Conservation (phyloP, 805 yeast species). For the Kodamaea kaohsiungensis region DNA sequence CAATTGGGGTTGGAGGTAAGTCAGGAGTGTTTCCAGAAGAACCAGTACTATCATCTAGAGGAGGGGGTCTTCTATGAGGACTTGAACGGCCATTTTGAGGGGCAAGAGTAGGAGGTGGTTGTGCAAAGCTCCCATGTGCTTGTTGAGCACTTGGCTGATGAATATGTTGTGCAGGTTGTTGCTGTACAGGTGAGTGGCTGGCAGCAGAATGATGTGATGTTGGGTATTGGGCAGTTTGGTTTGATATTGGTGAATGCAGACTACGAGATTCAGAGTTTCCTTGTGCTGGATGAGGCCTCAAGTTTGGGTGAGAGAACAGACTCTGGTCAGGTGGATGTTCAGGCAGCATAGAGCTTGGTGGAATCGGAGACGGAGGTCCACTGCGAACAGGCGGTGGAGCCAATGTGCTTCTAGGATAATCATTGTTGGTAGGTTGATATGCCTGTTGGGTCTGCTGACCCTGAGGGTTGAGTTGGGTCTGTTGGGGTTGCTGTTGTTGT, state of each 20-base stretch:
- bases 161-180: background rate
- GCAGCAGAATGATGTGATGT: background rate
- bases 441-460: no score
- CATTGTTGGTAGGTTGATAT: no score
- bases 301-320: background rate
- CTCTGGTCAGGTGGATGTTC: background rate
- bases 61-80: background rate
- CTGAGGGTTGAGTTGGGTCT: background rate
- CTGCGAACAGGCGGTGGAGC: constrained; percentile 2
- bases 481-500: constrained; percentile 2
- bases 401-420: background rate
- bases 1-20: constrained; percentile 3
- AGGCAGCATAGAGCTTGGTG: constrained; percentile 6
- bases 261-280: constrained; percentile 11
- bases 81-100: constrained; percentile 1
- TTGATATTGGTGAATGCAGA: constrained; percentile 3
- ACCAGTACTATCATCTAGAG: background rate
- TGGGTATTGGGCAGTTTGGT: background rate
- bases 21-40: background rate
- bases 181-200: background rate
- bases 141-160: background rate
- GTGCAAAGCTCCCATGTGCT: background rate
- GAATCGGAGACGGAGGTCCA: constrained; percentile 3
- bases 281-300: constrained; percentile 12
- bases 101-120: constrained; percentile 2